Base-by-base conservation (phyloP, 495 filamentous ascomycete genomes). In the Penicillium canariense region DNA sequence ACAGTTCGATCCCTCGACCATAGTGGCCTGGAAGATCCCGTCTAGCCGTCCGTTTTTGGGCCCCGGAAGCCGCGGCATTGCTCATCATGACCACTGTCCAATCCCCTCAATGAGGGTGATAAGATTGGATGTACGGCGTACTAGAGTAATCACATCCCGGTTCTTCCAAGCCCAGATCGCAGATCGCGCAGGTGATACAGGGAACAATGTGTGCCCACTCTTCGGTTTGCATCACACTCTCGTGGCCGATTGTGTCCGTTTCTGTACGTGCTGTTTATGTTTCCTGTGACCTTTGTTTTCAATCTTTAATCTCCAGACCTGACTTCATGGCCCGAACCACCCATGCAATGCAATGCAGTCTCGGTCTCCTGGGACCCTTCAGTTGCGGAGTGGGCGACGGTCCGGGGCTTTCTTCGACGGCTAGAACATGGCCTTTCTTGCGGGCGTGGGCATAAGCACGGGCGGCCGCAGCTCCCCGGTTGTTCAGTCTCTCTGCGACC, bases 401-500 rank as follows among this genome's bases (percentile, higher is more conserved):
- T 43, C 32, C 20, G 23, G 60, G 51, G 52, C 20, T 15, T 53
- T 50, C 53, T 20, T 12, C 39, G 56, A 62, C 48, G 36, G 42
- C 36, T 51, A 48, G 48, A 34, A 27, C 50, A 42, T n/a, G 30
- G 35, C 15, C 26, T 39, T 39, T 14, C 17, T 23, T 1, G 12
- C 36, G 25, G 3, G 12, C 36, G 25, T 52, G 28, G 14, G 9
- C 8, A 23, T 10, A 15, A 39, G 27, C 35, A 32, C 44, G 53
- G 58, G 35, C 25, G 44, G 15, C 20, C 15, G 39, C 59, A 54
- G 35, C 52, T 15, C 25, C 32, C 31, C 28, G 17, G 5, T 32
- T 43, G 10, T 40, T 23, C 20, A 20, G 8, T 17, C 36, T 42
- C 22, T 12, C 3, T 12, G 22, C 10, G 12, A 42, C 38, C 9